Evolutionary conservation across 2,329 filamentous ascomycete species (phyloP).

Genomic region (Penicillium sp.): DNA sequence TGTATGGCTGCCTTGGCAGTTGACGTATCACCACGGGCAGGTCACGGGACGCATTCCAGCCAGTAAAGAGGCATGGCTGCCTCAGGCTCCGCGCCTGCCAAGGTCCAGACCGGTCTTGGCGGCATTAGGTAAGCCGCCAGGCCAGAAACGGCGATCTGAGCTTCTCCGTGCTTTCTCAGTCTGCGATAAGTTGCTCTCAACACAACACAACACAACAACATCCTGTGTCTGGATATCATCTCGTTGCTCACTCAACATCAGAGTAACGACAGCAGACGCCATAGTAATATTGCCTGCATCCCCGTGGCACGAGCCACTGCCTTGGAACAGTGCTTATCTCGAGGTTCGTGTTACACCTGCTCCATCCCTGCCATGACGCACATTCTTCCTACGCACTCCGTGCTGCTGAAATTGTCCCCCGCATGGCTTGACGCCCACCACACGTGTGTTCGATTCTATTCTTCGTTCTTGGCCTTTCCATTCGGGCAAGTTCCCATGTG

Average conservation of each 20-base stretch:
- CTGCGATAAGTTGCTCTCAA: neutral
- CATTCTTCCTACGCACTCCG: constrained; percentile 8
- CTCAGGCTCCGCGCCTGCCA: neutral
- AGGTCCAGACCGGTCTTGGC: constrained; percentile 10
- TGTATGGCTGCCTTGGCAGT: neutral
- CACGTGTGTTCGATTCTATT: neutral
- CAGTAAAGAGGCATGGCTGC: neutral
- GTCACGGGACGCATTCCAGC: constrained; percentile 10
- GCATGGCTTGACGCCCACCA: constrained; percentile 9
- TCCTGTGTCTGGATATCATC: neutral
- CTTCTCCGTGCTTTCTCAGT: neutral
- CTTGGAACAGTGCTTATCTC: constrained; percentile 13
- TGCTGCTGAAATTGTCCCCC: neutral
- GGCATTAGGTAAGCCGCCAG: constrained; percentile 7
- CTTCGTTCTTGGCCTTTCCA: neutral
- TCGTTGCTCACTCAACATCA: neutral
- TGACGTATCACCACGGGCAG: constrained; percentile 9
- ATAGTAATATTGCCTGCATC: too few species aligned
- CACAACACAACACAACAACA: neutral
- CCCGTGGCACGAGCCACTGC: constrained; percentile 1
- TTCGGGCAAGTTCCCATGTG: neutral
- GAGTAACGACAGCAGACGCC: neutral
- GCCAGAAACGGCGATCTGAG: constrained; percentile 11
- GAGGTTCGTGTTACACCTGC: constrained; percentile 15
- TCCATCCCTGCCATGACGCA: constrained; percentile 14